Evolutionary conservation across 2,329 filamentous ascomycete species (phyloP), one percentile per base, ranked within the genome.

Genomic region (Chaetomiaceae sp.): DNA sequence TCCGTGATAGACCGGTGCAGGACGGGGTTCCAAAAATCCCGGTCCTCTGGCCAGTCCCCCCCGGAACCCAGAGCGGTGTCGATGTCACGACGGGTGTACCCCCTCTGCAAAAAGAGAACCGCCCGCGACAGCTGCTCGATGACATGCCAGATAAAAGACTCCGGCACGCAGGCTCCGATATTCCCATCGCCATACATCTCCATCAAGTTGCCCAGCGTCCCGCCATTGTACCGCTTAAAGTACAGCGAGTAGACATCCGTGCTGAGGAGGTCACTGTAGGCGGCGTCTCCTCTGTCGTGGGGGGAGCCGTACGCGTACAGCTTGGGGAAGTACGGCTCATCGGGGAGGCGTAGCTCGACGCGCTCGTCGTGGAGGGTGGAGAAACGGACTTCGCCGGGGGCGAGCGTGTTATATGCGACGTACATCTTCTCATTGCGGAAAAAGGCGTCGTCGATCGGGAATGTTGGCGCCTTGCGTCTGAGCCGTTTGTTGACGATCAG

Each of bases 81-180:
- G 10, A 34, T 11, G 3, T 52, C 37, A 3, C 3, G 7, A 4
- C 46, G 40, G 8, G 34, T 46, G 13, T 40, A 18, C 2, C 54
- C 57, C 2, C 29, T 51, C 23, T 52, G 49, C 14, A 59, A 43
- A 16, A 21, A 56, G 21, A 54, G 16, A 20, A 61, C 25, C 1
- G 58, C 58, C 4, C 46, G 46, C 4, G 30, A 11, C 18, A 59
- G 51, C 53, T 61, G 57, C 21, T 54, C 51, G 5, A 54, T 51
- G 36, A 59, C 48, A 23, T 59, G 52, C 57, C 58, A 61, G 47
- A 61, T 47, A 10, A 61, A 59, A 1, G 48, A 21, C 49, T 59
- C 58, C 6, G 53, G 50, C 2, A 60, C n/a, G n/a, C 7, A 34
- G n/a, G 27, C 44, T 1, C 51, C 47, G 1, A 32, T 40, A 2